Evolutionary conservation across 768 basidiomycete species (phyloP).

Genomic region (Hydnomerulius pinastri): DNA sequence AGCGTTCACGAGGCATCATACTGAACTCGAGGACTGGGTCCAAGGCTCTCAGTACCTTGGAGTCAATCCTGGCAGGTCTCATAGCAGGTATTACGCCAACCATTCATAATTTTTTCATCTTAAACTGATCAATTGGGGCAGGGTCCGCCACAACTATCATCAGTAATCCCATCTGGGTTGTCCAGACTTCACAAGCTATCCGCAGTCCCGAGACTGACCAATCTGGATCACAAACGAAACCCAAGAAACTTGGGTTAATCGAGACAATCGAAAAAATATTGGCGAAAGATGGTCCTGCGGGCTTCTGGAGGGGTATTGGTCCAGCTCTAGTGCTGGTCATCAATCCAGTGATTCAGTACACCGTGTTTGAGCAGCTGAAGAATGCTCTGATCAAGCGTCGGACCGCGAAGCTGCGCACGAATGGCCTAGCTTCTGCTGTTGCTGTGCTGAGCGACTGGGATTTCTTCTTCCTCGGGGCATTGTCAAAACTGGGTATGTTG

Average conservation of each 20-base stretch:
- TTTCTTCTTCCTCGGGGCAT: constrained; percentile 91
- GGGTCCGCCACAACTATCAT: constrained; percentile 87
- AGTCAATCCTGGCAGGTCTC: constrained; percentile 86
- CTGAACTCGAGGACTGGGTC: constrained; percentile 54
- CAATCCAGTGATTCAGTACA: constrained; percentile 95
- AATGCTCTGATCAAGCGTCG: constrained; percentile 72
- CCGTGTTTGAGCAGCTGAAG: constrained; percentile 93
- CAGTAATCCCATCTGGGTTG: constrained; percentile 96
- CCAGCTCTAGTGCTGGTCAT: constrained; percentile 92
- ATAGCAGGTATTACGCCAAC: constrained; percentile 64
- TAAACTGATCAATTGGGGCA: constrained; percentile 25
- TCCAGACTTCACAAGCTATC: constrained; percentile 89
- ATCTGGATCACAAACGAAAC: constrained; percentile 41
- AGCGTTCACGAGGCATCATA: constrained; percentile 61
- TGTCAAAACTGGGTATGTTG: constrained; percentile 79
- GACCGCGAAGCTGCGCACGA: constrained; percentile 51
- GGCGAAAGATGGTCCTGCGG: constrained; percentile 69
- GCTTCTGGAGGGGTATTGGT: constrained; percentile 91
- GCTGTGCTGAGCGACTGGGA: constrained; percentile 79
- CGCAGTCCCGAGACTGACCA: constrained; percentile 47
- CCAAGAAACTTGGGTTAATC: constrained; percentile 61
- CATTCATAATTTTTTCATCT: not conserved
- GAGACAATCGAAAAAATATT: constrained; percentile 72
- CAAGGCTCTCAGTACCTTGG: constrained; percentile 78
- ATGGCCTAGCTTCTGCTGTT: constrained; percentile 43